Evolutionary conservation across 257 asterid species (phyloP).

Genomic region (Nicotiana obtusifolia): DNA sequence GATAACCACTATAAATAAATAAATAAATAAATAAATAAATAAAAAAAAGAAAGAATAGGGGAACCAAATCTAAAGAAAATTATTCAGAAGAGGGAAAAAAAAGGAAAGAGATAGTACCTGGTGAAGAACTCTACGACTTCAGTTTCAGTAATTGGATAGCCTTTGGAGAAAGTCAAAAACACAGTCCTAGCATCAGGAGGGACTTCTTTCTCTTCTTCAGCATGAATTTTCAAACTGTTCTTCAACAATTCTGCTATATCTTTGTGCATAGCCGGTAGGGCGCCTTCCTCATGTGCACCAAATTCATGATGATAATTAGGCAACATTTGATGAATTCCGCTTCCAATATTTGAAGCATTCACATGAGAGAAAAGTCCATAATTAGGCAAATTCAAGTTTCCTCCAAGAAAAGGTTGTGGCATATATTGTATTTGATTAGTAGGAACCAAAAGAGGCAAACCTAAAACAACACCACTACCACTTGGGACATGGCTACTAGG

Average conservation of each 20-base stretch:
- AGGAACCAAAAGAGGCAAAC: not conserved
- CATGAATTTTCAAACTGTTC: not conserved
- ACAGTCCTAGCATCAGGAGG: conserved; percentile 59
- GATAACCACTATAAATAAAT: not conserved
- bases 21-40: not conserved
- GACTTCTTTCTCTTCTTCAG: conserved; percentile 16
- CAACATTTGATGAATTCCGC: not conserved
- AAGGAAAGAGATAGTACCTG: conserved; percentile 20
- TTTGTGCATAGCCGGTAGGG: not conserved
- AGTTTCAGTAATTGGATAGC: conserved; percentile 46
- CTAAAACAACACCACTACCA: not conserved
- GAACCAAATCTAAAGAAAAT: not conserved
- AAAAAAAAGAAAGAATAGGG: not conserved
- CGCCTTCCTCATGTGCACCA: not conserved
- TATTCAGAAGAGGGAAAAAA: not conserved
- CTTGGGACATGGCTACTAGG: not conserved
- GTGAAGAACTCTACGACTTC: conserved; percentile 64
- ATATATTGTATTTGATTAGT: not conserved
- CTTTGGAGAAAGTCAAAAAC: conserved; percentile 71
- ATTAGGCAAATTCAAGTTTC: not conserved
- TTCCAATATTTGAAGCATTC: not conserved
- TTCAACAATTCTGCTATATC: conserved; percentile 19
- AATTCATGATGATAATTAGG: not conserved
- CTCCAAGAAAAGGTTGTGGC: not conserved
- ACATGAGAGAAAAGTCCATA: not conserved